phyloP scores from a whole-genome alignment of 129 eudicot species.

The Chrysanthemum seticuspe region DNA sequence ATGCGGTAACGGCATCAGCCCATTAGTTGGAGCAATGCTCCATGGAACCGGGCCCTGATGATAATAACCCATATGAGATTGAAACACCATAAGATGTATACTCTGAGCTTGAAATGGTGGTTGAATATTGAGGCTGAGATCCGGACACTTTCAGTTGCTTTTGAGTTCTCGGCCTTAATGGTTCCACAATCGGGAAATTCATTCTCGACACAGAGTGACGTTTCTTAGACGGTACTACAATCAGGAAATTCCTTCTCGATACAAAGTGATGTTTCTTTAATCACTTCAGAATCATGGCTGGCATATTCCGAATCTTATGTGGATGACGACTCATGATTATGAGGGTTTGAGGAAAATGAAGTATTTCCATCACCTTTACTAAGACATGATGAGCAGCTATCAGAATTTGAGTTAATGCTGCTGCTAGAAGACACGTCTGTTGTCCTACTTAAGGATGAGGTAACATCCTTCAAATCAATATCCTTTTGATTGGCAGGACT shows the following conservation, averaged over 20 bases:
- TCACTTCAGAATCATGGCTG: constrained; percentile 58
- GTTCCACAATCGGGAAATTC: constrained; percentile 26
- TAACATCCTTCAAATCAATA: too few species aligned
- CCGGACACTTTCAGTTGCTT: constrained; percentile 32
- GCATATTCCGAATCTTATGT: constrained; percentile 77
- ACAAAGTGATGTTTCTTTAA: constrained; percentile 47
- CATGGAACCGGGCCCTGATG: constrained; percentile 63
- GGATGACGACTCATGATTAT: constrained; percentile 65
- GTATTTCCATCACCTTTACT: constrained; percentile 85
- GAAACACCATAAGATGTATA: constrained; percentile 61
- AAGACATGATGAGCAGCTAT: constrained; percentile 82
- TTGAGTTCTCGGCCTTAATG: neutral
- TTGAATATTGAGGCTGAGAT: constrained; percentile 43
- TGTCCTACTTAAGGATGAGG: constrained; percentile 35
- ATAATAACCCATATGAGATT: constrained; percentile 58
- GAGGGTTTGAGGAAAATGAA: constrained; percentile 55
- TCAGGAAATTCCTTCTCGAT: constrained; percentile 35
- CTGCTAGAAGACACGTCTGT: constrained; percentile 37
- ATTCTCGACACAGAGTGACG: constrained; percentile 24
- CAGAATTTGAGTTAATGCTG: constrained; percentile 62
- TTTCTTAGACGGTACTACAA: neutral
- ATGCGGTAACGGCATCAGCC: constrained; percentile 66
- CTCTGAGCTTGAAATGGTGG: constrained; percentile 57
- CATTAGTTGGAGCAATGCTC: constrained; percentile 52
- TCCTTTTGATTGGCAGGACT: too few species aligned